Evolutionary conservation across 768 basidiomycete genomes (phyloP).

Genomic region (Tylopilus vinaceipallidus): DNA sequence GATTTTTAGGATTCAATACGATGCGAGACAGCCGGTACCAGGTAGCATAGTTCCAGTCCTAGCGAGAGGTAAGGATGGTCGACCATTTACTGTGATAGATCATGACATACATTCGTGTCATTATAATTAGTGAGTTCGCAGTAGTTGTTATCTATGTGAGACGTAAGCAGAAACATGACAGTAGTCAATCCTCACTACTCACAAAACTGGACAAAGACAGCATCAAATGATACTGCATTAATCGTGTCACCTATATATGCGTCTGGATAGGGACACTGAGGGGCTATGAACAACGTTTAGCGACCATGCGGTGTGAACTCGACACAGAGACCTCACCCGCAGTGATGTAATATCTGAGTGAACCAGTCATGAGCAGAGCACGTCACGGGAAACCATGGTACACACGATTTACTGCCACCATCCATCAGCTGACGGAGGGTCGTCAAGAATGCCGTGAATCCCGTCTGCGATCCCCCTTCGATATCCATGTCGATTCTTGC

Average conservation of each 20-base stretch:
- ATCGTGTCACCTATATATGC: slow-evolving; percentile 42
- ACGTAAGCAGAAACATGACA: not conserved
- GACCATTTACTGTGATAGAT: not conserved
- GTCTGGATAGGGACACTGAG: slow-evolving; percentile 50
- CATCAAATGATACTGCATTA: slow-evolving; percentile 45
- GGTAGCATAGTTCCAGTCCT: slow-evolving; percentile 49
- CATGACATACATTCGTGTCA: slow-evolving; percentile 36
- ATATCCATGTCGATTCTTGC: slow-evolving; percentile 47
- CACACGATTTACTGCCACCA: slow-evolving; percentile 26
- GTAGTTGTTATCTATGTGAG: slow-evolving; percentile 44
- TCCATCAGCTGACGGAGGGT: slow-evolving; percentile 31
- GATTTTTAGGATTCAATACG: not conserved
- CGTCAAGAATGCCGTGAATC: slow-evolving; percentile 32
- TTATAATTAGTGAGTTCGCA: slow-evolving; percentile 46
- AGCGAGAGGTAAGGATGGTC: not conserved
- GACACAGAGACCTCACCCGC: slow-evolving; percentile 25
- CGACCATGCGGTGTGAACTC: not conserved
- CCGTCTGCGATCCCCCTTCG: slow-evolving; percentile 39
- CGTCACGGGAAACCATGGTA: not conserved
- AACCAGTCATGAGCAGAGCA: slow-evolving; percentile 3
- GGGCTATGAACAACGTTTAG: slow-evolving; percentile 19
- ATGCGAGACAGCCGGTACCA: slow-evolving; percentile 32
- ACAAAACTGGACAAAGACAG: slow-evolving; percentile 53
- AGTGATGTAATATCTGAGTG: slow-evolving; percentile 41
- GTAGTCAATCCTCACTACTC: not conserved